Percentiles rank a stretch among this genome's conserved stretches.
phyloP scores from a whole-genome alignment of 2,329 filamentous ascomycete species.

The Hypoxylon sp. region DNA sequence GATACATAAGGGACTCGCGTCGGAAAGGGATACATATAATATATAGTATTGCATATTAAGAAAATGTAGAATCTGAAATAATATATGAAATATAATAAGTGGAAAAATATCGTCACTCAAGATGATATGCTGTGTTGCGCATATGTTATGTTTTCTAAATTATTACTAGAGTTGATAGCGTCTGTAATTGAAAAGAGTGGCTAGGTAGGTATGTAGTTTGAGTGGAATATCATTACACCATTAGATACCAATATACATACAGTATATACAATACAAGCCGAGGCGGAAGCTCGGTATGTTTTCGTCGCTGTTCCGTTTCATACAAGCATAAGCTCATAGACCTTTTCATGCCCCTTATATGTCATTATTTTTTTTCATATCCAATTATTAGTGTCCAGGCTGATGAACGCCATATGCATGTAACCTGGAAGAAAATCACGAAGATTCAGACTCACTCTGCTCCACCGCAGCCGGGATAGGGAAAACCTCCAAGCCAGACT shows the following conservation, averaged over 20 bases:
- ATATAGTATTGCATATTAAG: slow-evolving; percentile 10
- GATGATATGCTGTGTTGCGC: background rate
- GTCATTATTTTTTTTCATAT: slow-evolving; percentile 11
- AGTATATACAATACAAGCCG: slow-evolving; percentile 37
- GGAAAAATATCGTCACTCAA: background rate
- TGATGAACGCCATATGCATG: slow-evolving; percentile 12
- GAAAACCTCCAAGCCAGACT: slow-evolving; percentile 69
- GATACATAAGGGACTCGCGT: slow-evolving; percentile 21
- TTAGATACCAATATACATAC: slow-evolving; percentile 18
- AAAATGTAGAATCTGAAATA: slow-evolving; percentile 7
- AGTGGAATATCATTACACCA: slow-evolving; percentile 27
- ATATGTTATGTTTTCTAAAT: background rate
- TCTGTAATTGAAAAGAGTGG: background rate
- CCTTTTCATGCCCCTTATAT: slow-evolving; percentile 5
- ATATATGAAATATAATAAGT: slow-evolving; percentile 11
- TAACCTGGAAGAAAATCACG: slow-evolving; percentile 3
- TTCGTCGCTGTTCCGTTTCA: slow-evolving; percentile 17
- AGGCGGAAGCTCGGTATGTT: slow-evolving; percentile 24
- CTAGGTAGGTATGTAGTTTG: background rate
- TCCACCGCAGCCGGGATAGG: slow-evolving; percentile 24
- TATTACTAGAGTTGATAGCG: background rate
- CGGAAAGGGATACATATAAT: slow-evolving; percentile 14
- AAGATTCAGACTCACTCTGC: slow-evolving; percentile 22
- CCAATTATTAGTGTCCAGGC: background rate
- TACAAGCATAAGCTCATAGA: slow-evolving; percentile 1